Evolutionary conservation across 2,329 filamentous ascomycete genomes (phyloP).

Genomic region (Colletotrichum cuscutae): DNA sequence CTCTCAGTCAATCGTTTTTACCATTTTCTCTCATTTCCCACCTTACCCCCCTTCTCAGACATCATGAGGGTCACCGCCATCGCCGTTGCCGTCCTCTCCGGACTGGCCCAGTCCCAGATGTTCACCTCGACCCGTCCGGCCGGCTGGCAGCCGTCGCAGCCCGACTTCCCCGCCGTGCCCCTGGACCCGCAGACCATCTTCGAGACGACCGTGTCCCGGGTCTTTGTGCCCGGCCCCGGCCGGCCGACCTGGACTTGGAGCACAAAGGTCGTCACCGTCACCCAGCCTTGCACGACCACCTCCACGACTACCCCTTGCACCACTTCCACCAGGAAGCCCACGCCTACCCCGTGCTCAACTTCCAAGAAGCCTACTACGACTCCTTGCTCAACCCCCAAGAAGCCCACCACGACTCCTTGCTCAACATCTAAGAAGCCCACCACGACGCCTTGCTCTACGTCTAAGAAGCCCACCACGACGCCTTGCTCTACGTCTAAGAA

Average conservation of each 20-base stretch:
- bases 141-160: neutral
- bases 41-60: neutral
- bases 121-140: neutral
- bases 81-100: constrained; percentile 26
- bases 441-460: neutral
- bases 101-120: constrained; percentile 17
- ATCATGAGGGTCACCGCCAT: constrained; percentile 28
- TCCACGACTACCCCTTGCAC: neutral
- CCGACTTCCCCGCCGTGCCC: constrained; percentile 19
- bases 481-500: neutral
- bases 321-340: neutral
- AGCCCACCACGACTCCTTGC: neutral
- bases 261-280: neutral
- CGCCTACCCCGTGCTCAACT: neutral
- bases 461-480: neutral
- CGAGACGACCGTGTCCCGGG: neutral
- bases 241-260: neutral
- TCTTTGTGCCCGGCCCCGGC: neutral
- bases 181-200: neutral
- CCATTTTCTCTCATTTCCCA: constrained; percentile 8
- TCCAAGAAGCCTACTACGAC: neutral
- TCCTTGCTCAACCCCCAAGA: neutral
- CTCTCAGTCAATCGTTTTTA: constrained; percentile 29
- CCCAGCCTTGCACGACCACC: neutral
- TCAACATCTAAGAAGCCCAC: neutral